Base-by-base conservation (phyloP, 2,329 filamentous ascomycete species). In the Orbilia blumenaviensis region DNA sequence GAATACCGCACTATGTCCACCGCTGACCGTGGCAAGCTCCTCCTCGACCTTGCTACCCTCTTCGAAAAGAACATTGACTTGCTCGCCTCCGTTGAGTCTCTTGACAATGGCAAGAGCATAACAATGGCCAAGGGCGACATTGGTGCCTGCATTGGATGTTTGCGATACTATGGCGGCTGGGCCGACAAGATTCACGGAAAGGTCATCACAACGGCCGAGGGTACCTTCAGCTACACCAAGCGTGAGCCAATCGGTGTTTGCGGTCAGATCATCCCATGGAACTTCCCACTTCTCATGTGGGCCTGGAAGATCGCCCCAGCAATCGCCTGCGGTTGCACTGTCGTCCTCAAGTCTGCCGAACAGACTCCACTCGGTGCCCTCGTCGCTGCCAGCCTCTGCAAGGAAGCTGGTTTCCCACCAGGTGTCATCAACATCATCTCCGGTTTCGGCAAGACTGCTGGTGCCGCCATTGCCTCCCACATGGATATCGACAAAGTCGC, bases 121-220 rank as follows among this genome's bases (percentile, higher is more conserved):
- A 86, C 82, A 81, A 89, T 92, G 87, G 90, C 92, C 78, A 91
- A 89, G 82, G 91, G 89, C 38, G 93, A 97, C 82, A 87, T 96
- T 44, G 85, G 83, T 66, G 87, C 88, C 79, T 89, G 90, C 72
- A 86, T 88, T 78, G 89, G 87, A 81, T 90, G 88, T 84, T 84
- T 97, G 81, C 89, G 93, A 84, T 97, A 94, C 86, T 95, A 94
- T 81, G 93, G 88, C 81, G 93, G 93, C 77, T 96, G 91, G 90
- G 92, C 93, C 81, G 93, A 97, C 87, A 97, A 96, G 89, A 90
- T 95, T 79, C 87, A 90, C 73, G 73, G 73, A 56, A 77, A 94
- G 86, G 92, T 93, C 68, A 89, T 95, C 79, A 92, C 96, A 81
- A 91, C 92, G 80, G 85, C 87, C 81, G 87, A 88, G 72, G 90